Percentiles rank a stretch among this genome's conserved stretches.
Conservation (phyloP, 768 basidiomycete genomes). For the Serendipita vermifera region DNA sequence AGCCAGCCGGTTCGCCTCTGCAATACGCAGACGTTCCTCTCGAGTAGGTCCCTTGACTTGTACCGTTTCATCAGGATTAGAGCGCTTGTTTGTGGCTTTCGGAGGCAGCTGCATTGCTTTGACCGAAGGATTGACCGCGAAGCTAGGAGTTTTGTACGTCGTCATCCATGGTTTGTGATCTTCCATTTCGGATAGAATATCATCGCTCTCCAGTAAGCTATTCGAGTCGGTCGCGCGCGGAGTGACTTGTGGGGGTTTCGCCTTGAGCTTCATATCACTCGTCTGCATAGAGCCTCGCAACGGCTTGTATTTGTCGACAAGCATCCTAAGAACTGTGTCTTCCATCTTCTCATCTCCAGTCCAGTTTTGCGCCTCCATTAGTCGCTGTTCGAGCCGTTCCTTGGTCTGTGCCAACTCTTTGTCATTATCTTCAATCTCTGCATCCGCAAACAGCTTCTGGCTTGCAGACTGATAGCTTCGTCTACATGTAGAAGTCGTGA, state of each 20-base stretch:
- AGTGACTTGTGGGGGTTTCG: slow-evolving; percentile 31
- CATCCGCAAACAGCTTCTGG: slow-evolving; percentile 55
- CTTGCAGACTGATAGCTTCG: slow-evolving; percentile 26
- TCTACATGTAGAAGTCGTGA: neutral
- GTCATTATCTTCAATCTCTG: slow-evolving; percentile 39
- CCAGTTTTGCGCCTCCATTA: slow-evolving; percentile 54
- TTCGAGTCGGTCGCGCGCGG: too few species aligned
- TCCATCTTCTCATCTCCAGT: slow-evolving; percentile 58
- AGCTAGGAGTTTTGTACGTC: slow-evolving; percentile 37
- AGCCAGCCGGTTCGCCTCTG: slow-evolving; percentile 42
- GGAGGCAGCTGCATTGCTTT: slow-evolving; percentile 13
- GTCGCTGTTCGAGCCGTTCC: slow-evolving; percentile 22
- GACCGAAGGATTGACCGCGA: slow-evolving; percentile 12
- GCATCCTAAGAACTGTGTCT: slow-evolving; percentile 68
- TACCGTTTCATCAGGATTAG: slow-evolving; percentile 32
- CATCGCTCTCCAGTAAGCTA: slow-evolving; percentile 14
- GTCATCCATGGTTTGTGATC: slow-evolving; percentile 60
- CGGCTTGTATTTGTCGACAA: slow-evolving; percentile 78
- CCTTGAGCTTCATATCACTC: slow-evolving; percentile 55
- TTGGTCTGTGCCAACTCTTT: slow-evolving; percentile 17
- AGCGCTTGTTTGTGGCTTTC: slow-evolving; percentile 23
- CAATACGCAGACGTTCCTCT: slow-evolving; percentile 39
- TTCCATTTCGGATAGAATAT: slow-evolving; percentile 20
- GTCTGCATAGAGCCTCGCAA: slow-evolving; percentile 46
- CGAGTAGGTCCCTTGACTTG: slow-evolving; percentile 9